Base-by-base conservation (phyloP, 2,329 filamentous ascomycete genomes). In the Talaromyces pinophilus region DNA sequence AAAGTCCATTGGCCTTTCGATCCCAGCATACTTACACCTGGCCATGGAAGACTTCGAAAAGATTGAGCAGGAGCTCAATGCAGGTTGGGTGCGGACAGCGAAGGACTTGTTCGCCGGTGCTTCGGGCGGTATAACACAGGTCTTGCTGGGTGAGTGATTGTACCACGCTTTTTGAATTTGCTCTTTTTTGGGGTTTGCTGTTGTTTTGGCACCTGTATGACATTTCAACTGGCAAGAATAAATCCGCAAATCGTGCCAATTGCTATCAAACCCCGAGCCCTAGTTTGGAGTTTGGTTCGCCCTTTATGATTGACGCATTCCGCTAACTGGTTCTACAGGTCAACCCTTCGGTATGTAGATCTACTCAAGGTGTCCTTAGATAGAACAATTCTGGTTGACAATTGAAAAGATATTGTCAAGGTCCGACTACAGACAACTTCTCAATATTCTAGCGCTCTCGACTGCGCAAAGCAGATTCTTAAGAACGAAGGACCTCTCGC, bases 91-190 rank as follows among this genome's bases (percentile, higher is more conserved):
- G 72, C 87, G 90, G 76, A 90, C 91, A 60, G 82, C 89, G 73
- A 99, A 98, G 84, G 95, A 99, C 80, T 83, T 99, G 67, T 91
- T 94, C 76, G 88, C 95, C 11, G 95, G 95, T 44, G 95, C 95
- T 67, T 91, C 90, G 7, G 95, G 95, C 69, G 95, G 95, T 72
- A 85, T 98, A 72, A 94, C 95, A 19, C 95, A 99, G 80, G 95
- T 99, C 52, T 82, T 99, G 69, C 86, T 98, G 71, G 94, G 93
- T 97, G 82, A 81, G 88, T 85, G 25, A n/a, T 60, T 50, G 28
- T 55, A 35, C 25, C 17, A 42, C 48, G 22, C 13, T 30, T 54
- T 54, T 15, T 22, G 19, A 13, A 50, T 30, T 13, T 35, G 5
- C 10, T 38, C n/a, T 19, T 38, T 35, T 60, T 5, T 17, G 11